Evolutionary conservation across 345 rosid species (phyloP).

Genomic region (Eucalyptus curtisii): DNA sequence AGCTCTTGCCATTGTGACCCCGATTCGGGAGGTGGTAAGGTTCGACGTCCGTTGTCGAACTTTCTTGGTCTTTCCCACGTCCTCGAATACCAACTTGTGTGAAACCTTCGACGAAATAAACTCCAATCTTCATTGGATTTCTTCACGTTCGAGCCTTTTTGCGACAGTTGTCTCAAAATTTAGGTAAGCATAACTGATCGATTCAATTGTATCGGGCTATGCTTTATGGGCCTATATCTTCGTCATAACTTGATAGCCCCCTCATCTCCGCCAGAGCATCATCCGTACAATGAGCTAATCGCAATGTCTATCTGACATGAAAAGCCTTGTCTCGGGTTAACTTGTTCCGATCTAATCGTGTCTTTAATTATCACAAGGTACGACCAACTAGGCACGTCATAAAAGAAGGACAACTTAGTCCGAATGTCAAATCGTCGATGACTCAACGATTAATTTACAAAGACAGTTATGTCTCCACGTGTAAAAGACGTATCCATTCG

Average conservation of each 20-base stretch:
- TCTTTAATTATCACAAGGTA: not conserved
- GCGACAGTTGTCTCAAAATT: not conserved
- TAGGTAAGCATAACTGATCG: not conserved
- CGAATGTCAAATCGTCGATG: not conserved
- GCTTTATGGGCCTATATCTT: not conserved
- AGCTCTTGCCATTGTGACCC: not conserved
- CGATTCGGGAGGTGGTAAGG: not conserved
- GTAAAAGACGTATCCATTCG: not conserved
- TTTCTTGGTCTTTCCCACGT: not conserved
- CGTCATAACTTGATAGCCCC: not conserved
- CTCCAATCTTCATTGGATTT: not conserved
- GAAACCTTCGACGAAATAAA: not conserved
- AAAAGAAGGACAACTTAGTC: not conserved
- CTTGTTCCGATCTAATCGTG: not conserved
- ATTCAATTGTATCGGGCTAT: not conserved
- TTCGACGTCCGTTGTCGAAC: not conserved
- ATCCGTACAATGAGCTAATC: not conserved
- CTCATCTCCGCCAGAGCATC: not conserved
- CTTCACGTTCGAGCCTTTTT: not conserved
- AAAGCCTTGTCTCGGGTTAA: not conserved
- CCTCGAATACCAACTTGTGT: not conserved
- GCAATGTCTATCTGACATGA: not conserved
- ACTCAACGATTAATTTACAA: not conserved
- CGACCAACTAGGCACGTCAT: not conserved
- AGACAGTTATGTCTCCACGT: not conserved